These are phyloP conservation scores for Chrysanthemum makinoi DNA, from an alignment of 129 eudicot species.

Conservation along the genomic window DNA sequence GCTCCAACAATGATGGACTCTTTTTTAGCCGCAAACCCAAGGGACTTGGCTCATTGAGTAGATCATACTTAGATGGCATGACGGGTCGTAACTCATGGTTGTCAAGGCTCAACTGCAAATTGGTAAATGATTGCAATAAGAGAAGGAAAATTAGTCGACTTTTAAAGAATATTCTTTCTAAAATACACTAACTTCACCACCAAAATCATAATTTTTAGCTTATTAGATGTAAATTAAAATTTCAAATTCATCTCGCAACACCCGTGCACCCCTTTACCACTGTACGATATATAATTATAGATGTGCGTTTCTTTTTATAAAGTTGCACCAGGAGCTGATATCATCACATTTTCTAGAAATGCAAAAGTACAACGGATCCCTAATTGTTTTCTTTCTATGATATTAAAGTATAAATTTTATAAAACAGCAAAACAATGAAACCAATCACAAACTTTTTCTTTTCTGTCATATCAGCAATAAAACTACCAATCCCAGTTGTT, in stretches of 20 bases:
- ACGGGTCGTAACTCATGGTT: conserved; percentile 17
- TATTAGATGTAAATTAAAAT: not conserved
- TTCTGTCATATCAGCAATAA: not conserved
- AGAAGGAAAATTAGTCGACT: not conserved
- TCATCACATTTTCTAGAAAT: no score
- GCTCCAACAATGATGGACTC: conserved; percentile 62
- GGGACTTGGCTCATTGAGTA: conserved; percentile 65
- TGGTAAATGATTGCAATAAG: not conserved
- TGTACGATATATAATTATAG: no score
- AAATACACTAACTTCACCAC: no score
- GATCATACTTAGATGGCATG: conserved; percentile 38
- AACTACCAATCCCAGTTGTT: not conserved
- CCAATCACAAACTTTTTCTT: not conserved
- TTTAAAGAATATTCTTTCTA: not conserved
- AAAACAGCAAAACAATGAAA: no score
- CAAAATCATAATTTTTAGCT: no score
- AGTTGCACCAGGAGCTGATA: no score
- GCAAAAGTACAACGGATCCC: no score
- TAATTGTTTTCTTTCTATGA: no score
- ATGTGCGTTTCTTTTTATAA: no score
- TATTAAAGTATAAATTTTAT: no score
- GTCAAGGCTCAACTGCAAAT: conserved; percentile 39
- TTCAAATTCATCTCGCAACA: not conserved
- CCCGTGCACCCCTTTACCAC: no score
- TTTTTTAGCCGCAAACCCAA: conserved; percentile 66